phyloP scores from a whole-genome alignment of 768 basidiomycete genomes.

The Agrocybe praecox region DNA sequence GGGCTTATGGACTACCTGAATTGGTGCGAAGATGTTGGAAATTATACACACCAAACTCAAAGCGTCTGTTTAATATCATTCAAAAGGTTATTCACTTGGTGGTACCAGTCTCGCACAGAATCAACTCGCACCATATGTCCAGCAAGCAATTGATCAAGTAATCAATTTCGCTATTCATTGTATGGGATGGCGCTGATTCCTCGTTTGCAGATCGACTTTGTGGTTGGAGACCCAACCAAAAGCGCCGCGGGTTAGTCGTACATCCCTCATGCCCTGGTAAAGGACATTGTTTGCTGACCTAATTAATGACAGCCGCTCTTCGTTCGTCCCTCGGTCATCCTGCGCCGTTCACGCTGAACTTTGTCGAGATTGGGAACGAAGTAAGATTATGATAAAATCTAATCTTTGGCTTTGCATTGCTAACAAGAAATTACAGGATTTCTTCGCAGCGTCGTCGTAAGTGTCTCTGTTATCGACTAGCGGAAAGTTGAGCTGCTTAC shows the following conservation, averaged over 20 bases:
- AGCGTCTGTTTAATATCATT: too few species aligned
- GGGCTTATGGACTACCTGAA: slow-evolving; percentile 60
- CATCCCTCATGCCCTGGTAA: background rate
- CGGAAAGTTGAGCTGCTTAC: background rate
- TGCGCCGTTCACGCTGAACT: slow-evolving; percentile 50
- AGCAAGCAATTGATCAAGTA: slow-evolving; percentile 10
- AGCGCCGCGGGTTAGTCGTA: slow-evolving; percentile 2
- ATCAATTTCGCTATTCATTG: too few species aligned
- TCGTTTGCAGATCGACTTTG: slow-evolving; percentile 6
- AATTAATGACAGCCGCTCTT: slow-evolving; percentile 5
- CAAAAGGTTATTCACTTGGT: slow-evolving; percentile 3
- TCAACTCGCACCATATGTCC: slow-evolving; percentile 5
- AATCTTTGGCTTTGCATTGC: background rate
- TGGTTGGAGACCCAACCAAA: slow-evolving; percentile 6
- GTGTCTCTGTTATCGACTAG: background rate
- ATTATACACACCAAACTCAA: too few species aligned
- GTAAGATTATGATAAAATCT: slow-evolving; percentile 17
- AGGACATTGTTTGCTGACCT: background rate
- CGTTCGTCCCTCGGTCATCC: slow-evolving; percentile 49
- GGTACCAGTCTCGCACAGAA: slow-evolving; percentile 5
- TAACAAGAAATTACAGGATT: slow-evolving; percentile 19
- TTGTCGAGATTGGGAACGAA: slow-evolving; percentile 62
- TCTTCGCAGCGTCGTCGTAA: slow-evolving; percentile 29
- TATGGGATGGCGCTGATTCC: too few species aligned
- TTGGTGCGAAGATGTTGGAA: slow-evolving; percentile 61